Base-by-base conservation (phyloP, 768 basidiomycete species). In the Candolleomyces aberdarensis region DNA sequence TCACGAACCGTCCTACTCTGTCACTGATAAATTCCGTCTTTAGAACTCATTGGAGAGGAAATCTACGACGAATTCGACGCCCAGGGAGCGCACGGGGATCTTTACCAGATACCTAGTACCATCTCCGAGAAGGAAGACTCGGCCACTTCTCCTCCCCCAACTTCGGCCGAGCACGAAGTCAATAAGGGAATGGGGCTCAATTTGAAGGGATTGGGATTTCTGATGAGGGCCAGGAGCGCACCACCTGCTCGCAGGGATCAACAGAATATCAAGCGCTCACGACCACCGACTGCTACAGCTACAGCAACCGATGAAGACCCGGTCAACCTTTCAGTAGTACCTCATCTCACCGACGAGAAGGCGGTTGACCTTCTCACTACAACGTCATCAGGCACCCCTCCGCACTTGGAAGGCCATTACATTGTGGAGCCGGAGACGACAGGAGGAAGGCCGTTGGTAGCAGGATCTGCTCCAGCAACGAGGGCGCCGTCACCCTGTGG, bases 41-140 rank as follows among this genome's bases (percentile, higher is more conserved):
- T 66, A 92, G 94, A 95, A 69, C 80, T 96, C 11, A 95, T 96
- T 58, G 94, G 94, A 14, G 92, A 95, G 74, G 94, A 95, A 67
- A 94, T 96, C 56, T 92, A 91, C 62, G 92, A 95, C 68, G 94
- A 95, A 74, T 94, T 92, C 69, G 93, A 94, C 68, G 81, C 83
- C 11, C 84, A 91, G 71, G 91, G 89, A 46, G 83, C 83, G n/a
- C 83, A 79, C 63, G 83, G 79, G 13, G 82, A 80, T 68, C 84
- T 55, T 13, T 63, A 63, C 54, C 57, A 52, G 47, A 44, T 63
- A 17, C 31, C 48, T 43, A 4, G 39, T 57, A 43, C 65, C 60
- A 41, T 46, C 31, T 39, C 55, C 43, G 66, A 60, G 57, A 64
- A 54, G 9, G 54, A 22, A 36, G 36, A 36, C 36, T 11, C 36